A percentile compares a stretch with the other conserved stretches of the same genome.
These are phyloP conservation scores for Boletus reticulatus DNA, from an alignment of 768 basidiomycete genomes.

Conservation along the genomic window DNA sequence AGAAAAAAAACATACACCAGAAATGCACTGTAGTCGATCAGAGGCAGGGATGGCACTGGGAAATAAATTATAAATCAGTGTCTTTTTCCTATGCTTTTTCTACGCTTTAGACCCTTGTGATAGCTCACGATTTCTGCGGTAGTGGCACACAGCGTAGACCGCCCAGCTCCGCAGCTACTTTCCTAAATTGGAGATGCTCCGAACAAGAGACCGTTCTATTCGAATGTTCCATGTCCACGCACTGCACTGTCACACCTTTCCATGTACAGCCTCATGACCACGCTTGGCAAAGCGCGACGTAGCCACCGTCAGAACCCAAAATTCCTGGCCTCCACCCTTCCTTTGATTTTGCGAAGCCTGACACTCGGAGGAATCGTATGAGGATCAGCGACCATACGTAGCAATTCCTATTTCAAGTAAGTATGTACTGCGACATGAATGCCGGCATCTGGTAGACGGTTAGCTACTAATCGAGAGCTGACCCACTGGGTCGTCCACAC, in stretches of 20 bases:
- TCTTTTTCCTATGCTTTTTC: not conserved
- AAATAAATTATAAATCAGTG: not conserved
- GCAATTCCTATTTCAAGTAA: constrained; percentile 1
- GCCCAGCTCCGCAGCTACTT: not conserved
- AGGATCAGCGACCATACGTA: not conserved
- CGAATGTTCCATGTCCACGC: constrained; percentile 25
- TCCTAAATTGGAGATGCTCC: constrained; percentile 15
- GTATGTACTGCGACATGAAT: not conserved
- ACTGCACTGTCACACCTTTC: not conserved
- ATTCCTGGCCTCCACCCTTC: too few species aligned
- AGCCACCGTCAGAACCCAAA: too few species aligned
- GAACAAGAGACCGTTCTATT: constrained; percentile 18
- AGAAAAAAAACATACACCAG: not conserved
- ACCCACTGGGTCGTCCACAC: too few species aligned
- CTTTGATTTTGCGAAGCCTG: too few species aligned
- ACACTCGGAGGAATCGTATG: too few species aligned
- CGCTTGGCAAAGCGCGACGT: not conserved
- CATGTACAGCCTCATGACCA: constrained; percentile 9
- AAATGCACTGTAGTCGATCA: constrained; percentile 11
- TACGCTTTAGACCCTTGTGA: not conserved
- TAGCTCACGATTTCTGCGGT: not conserved
- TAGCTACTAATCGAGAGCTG: too few species aligned
- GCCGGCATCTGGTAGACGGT: too few species aligned
- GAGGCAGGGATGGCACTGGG: too few species aligned
- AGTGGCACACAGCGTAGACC: not conserved